Evolutionary conservation across 805 yeast species (phyloP).

Genomic region (Deakozyma indianensis): DNA sequence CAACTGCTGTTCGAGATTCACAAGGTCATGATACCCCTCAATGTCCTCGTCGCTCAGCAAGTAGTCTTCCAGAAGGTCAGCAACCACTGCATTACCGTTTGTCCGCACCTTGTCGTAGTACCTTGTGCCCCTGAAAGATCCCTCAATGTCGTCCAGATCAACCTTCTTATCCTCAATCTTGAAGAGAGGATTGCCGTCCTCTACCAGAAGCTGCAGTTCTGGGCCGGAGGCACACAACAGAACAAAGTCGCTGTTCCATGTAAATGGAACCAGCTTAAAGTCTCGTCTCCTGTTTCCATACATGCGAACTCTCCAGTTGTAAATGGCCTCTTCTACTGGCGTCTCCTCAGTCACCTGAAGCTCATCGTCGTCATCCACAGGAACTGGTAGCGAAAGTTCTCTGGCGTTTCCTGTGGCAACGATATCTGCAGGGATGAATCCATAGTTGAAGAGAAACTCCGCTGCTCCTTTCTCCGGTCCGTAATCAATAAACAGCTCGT

Average conservation of each 20-base stretch:
- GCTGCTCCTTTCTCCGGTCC: conserved; percentile 21
- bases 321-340: background rate
- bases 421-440: conserved; percentile 20
- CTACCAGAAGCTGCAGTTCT: background rate
- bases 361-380: background rate
- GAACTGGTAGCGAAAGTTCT: background rate
- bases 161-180: background rate
- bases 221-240: background rate
- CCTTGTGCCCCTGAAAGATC: background rate
- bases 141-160: background rate
- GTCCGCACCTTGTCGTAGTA: background rate
- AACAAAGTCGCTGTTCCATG: background rate
- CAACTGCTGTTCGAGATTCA: background rate
- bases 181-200: background rate
- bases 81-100: background rate
- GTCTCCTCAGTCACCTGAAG: background rate
- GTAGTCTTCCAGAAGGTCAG: background rate
- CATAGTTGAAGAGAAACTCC: conserved; percentile 26
- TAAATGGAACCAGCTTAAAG: background rate
- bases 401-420: conserved; percentile 1
- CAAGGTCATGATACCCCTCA: background rate
- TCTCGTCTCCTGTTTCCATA: background rate
- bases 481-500: conserved; percentile 22
- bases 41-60: background rate
- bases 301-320: background rate